Base-by-base conservation (phyloP, 108 stramenopile genomes). In the Skeletonema marinoi region DNA sequence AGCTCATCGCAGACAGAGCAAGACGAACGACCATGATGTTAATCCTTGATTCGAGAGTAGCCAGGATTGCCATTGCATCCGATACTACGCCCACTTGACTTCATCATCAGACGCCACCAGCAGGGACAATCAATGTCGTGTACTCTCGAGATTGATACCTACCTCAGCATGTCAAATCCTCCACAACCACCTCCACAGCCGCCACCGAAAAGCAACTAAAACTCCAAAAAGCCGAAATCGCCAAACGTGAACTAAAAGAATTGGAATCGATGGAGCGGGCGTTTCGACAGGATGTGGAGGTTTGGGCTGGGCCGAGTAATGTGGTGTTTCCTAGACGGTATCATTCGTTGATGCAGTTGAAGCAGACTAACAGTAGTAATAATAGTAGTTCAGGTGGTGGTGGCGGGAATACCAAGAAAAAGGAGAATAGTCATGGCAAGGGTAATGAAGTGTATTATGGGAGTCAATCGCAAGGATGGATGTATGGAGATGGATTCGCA, bases 401-500 rank as follows among this genome's bases (percentile, higher is more conserved):
- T 0, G 41, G 1, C 11, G 11, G 10, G 2, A 2, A 42, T 42
- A 10, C 10, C 0, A 68, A 17, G 46, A 29, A 14, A 8, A 50
- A 32, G 38, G 36, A 39, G 21, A 41, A 19, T 0, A 2, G 7
- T 25, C 8, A 5, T 46, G 13, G 21, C 42, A 21, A 42, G 39
- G 42, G 41, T 36, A 36, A 36, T 3, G 35, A 5, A 0, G 17
- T 66, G 2, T 66, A 66, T 44, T 64, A 73, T 33, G 72, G 72
- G 6, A 36, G 46, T 29, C 75, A 46, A 68, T 75, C 75, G 2
- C 54, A 59, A 30, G 65, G 69, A 5, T 78, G 77, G 80, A 81
- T 81, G 80, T 81, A 81, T 35, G 48, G 73, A 4, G 73, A 68
- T 16, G 80, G 73, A 33, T 64, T 50, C 25, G 80, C 80, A 17